A percentile compares a stretch with the other conserved stretches of the same genome.
These are phyloP conservation scores for Ascosphaera pollenicola DNA, from an alignment of 2,329 filamentous ascomycete genomes.

Conservation along the genomic window DNA sequence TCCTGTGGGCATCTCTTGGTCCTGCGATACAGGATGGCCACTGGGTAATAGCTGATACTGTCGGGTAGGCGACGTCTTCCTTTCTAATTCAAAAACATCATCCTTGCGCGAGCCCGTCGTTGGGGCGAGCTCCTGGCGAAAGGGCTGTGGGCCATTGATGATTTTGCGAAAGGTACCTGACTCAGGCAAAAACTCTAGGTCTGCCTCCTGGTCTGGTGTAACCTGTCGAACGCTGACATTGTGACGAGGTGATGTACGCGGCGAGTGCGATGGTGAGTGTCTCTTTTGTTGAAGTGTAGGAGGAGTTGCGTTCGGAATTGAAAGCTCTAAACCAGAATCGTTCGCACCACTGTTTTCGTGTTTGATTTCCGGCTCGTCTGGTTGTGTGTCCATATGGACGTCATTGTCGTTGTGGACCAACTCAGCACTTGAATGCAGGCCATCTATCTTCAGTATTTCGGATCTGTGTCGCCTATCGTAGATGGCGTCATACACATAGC, in stretches of 20 bases:
- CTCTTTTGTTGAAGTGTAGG: slow-evolving; percentile 12
- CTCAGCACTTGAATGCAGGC: not conserved
- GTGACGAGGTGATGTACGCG: not conserved
- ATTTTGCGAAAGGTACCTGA: not conserved
- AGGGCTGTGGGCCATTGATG: not conserved
- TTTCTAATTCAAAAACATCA: not conserved
- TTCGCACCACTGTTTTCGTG: not conserved
- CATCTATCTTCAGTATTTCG: not conserved
- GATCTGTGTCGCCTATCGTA: slow-evolving; percentile 5
- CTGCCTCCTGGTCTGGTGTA: not conserved
- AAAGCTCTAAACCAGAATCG: slow-evolving; percentile 20
- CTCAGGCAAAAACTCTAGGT: not conserved
- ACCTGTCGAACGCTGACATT: not conserved
- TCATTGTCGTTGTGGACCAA: not conserved
- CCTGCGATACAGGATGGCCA: too few species aligned
- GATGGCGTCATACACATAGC: slow-evolving; percentile 19
- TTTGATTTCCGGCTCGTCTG: slow-evolving; percentile 17
- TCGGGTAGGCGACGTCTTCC: not conserved
- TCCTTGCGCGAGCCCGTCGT: not conserved
- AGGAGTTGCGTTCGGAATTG: slow-evolving; percentile 18
- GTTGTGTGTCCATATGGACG: slow-evolving; percentile 1
- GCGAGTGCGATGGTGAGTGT: not conserved
- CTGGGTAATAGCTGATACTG: not conserved
- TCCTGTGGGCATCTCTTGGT: not conserved
- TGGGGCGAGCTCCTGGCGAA: not conserved